A percentile compares a stretch with the other conserved stretches of the same genome.
phyloP scores from a whole-genome alignment of 371 early-diverging fungal genomes.

The Caulochytrium protostelioides region DNA sequence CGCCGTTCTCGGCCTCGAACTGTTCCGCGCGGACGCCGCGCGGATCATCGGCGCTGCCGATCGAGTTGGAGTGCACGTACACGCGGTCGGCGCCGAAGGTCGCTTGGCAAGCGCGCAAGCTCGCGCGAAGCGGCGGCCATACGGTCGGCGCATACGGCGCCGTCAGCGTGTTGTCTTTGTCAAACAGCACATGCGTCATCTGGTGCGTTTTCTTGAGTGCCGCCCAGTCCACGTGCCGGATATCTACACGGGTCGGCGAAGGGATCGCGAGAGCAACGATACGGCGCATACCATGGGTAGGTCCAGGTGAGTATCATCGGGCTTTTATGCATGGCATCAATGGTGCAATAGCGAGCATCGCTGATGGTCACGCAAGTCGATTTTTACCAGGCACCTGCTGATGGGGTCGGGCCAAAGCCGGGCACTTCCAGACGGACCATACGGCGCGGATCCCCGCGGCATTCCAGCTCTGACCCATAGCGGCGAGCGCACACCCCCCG shows the following conservation, averaged over 20 bases:
- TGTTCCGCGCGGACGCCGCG: constrained; percentile 6
- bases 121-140: constrained; percentile 44
- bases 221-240: constrained; percentile 41
- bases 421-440: constrained; percentile 31
- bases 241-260: constrained; percentile 25
- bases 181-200: constrained; percentile 32
- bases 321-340: neutral
- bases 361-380: neutral
- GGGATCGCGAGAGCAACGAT: no score
- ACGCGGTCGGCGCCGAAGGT: constrained; percentile 39
- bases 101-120: neutral
- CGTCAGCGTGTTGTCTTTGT: constrained; percentile 86
- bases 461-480: constrained; percentile 67
- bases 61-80: constrained; percentile 77
- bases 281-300: no score
- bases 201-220: constrained; percentile 17
- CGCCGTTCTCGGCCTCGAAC: constrained; percentile 4
- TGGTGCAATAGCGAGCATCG: neutral
- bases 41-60: constrained; percentile 61
- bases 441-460: constrained; percentile 35
- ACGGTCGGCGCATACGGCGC: constrained; percentile 51
- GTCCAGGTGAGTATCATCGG: neutral
- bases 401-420: constrained; percentile 50
- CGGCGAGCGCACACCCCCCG: no score
- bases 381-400: constrained; percentile 39